These are phyloP conservation scores for Silene vulgaris DNA, from an alignment of 179 eudicot species.

Conservation along the genomic window DNA sequence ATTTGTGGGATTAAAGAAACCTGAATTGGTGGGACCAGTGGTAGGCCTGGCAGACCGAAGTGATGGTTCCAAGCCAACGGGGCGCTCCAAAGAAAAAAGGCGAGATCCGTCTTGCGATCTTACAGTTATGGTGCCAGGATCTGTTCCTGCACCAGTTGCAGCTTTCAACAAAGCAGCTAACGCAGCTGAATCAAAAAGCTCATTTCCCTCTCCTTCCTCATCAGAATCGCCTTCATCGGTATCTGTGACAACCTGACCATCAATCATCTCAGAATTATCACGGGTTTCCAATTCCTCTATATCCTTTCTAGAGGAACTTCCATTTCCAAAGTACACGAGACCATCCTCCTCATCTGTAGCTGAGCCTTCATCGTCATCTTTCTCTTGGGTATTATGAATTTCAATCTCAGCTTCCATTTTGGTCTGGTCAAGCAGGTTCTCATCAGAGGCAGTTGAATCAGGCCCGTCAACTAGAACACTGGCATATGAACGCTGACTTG, in stretches of 20 bases:
- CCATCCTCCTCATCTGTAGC: conserved; percentile 54
- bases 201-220: not conserved
- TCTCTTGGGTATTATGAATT: conserved; percentile 29
- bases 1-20: conserved; percentile 39
- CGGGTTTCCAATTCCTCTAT: conserved; percentile 59
- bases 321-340: conserved; percentile 48
- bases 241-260: conserved; percentile 76
- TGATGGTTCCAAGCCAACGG: conserved; percentile 89
- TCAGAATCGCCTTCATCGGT: conserved; percentile 52
- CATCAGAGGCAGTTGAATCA: conserved; percentile 21
- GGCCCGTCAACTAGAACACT: conserved; percentile 17
- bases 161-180: conserved; percentile 89
- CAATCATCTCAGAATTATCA: conserved; percentile 40
- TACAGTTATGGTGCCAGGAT: conserved; percentile 59
- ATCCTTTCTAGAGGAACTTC: conserved; percentile 54
- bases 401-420: conserved; percentile 18
- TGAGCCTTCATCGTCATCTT: conserved; percentile 32
- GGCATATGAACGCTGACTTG: conserved; percentile 21
- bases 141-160: conserved; percentile 63
- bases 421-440: conserved; percentile 16
- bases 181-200: conserved; percentile 11
- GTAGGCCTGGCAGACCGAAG: conserved; percentile 53
- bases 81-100: conserved; percentile 89
- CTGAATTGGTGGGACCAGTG: conserved; percentile 40
- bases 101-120: conserved; percentile 82